These are phyloP conservation scores for Clitopilus passeckerianus DNA, from an alignment of 768 basidiomycete species.

Conservation along the genomic window DNA sequence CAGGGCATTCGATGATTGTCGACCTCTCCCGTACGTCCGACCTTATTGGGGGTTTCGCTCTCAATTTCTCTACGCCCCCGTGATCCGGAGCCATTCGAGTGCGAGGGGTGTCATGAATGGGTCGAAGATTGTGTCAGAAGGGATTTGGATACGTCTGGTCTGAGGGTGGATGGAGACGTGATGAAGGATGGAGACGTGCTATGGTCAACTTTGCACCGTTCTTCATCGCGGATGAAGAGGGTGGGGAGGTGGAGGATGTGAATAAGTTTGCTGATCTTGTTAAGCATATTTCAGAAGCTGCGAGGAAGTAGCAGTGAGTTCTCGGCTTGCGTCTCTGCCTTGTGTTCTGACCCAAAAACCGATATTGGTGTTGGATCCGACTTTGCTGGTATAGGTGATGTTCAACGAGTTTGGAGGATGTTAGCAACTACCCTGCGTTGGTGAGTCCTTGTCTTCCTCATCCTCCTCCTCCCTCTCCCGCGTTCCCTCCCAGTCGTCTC, in stretches of 20 bases:
- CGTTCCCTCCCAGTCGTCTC: too few relatives aligned
- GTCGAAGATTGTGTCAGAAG: slow-evolving; percentile 89
- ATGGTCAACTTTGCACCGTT: slow-evolving; percentile 80
- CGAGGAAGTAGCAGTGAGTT: slow-evolving; percentile 64
- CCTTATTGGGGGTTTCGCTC: too few relatives aligned
- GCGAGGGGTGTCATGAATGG: slow-evolving; percentile 50
- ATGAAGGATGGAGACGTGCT: too few relatives aligned
- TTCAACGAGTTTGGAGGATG: slow-evolving; percentile 84
- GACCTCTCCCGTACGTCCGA: too few relatives aligned
- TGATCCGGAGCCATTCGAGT: slow-evolving; percentile 63
- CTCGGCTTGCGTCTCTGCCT: neutral
- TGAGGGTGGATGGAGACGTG: too few relatives aligned
- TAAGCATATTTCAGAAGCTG: slow-evolving; percentile 76
- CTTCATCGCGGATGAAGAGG: slow-evolving; percentile 61
- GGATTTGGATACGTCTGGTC: too few relatives aligned
- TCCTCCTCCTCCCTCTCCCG: neutral
- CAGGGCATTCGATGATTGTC: too few relatives aligned
- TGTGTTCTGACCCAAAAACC: too few relatives aligned
- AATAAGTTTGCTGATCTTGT: slow-evolving; percentile 78
- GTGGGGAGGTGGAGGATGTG: slow-evolving; percentile 48
- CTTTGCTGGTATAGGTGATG: slow-evolving; percentile 61
- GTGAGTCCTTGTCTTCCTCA: too few relatives aligned
- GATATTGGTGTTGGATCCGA: slow-evolving; percentile 87
- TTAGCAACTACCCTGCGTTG: slow-evolving; percentile 81
- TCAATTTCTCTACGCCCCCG: too few relatives aligned